phyloP scores from a whole-genome alignment of 2,329 filamentous ascomycete species.

The Coniochaeta prunicola region DNA sequence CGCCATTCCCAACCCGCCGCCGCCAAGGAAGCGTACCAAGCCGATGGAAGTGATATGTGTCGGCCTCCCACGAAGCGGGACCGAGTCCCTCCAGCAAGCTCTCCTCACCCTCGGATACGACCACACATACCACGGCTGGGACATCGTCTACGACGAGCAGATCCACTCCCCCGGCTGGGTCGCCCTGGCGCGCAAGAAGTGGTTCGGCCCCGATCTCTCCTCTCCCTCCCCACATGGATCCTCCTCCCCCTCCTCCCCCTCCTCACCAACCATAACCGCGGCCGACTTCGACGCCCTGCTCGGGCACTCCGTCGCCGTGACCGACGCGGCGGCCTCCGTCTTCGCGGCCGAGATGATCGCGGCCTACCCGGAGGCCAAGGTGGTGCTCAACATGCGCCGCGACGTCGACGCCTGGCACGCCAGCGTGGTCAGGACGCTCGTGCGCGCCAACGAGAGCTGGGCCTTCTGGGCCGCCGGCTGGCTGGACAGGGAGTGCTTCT shows the following conservation, averaged over 20 bases:
- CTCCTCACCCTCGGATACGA: conserved; percentile 22
- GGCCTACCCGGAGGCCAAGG: conserved; percentile 17
- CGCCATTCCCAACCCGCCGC: conserved; percentile 10
- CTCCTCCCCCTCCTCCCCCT: background rate
- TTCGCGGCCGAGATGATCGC: conserved; percentile 36
- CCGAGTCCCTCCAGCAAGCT: conserved; percentile 25
- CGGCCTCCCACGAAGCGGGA: conserved; percentile 23
- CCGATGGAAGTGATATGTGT: conserved; percentile 27
- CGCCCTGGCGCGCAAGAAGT: conserved; percentile 19
- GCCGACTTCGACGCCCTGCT: conserved; percentile 14
- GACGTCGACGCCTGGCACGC: conserved; percentile 32
- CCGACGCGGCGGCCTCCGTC: conserved; percentile 12
- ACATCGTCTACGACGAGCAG: conserved; percentile 21
- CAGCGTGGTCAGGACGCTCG: conserved; percentile 19
- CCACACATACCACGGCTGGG: conserved; percentile 26
- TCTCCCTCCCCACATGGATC: background rate
- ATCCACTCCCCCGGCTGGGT: conserved; percentile 16
- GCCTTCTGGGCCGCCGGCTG: conserved; percentile 19
- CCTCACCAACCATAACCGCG: conserved; percentile 5
- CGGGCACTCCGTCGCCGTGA: conserved; percentile 13
- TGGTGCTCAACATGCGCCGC: conserved; percentile 22
- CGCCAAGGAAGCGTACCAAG: conserved; percentile 19
- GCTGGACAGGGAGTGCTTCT: conserved; percentile 21
- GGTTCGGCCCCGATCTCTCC: conserved; percentile 7
- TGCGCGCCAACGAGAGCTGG: conserved; percentile 17